These are phyloP conservation scores for Aspergillus awamori DNA, from an alignment of 2,329 filamentous ascomycete genomes.

Conservation along the genomic window DNA sequence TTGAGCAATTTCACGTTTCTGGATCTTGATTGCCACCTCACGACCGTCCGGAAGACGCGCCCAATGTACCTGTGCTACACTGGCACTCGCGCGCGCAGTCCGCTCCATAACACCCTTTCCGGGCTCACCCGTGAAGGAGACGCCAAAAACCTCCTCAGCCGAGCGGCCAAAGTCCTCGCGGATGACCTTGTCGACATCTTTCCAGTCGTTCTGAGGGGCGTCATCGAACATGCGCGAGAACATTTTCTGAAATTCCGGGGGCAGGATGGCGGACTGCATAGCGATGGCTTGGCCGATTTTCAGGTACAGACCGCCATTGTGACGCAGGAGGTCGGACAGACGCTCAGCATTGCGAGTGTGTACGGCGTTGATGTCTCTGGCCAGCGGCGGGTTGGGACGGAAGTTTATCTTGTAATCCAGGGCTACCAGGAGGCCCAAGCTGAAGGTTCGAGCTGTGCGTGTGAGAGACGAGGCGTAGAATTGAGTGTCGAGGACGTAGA, in stretches of 20 bases:
- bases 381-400: conserved; percentile 72
- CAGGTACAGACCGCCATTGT: conserved; percentile 90
- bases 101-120: conserved; percentile 69
- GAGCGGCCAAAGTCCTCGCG: conserved; percentile 82
- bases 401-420: conserved; percentile 98
- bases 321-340: conserved; percentile 76
- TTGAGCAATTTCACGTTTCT: conserved; percentile 89
- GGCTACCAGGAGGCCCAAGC: conserved; percentile 75
- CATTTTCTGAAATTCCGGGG: conserved; percentile 94
- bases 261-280: conserved; percentile 94
- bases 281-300: conserved; percentile 98
- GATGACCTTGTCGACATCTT: conserved; percentile 81
- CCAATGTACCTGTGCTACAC: conserved; percentile 97
- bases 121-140: conserved; percentile 73
- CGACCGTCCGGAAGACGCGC: conserved; percentile 80
- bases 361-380: conserved; percentile 72
- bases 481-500: conserved; percentile 71
- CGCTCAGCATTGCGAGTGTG: conserved; percentile 83
- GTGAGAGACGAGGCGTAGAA: conserved; percentile 78
- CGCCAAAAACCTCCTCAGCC: conserved; percentile 88
- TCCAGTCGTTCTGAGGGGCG: conserved; percentile 89
- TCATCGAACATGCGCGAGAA: conserved; percentile 97
- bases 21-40: conserved; percentile 93
- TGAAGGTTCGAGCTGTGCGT: conserved; percentile 80
- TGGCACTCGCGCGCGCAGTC: conserved; percentile 75